Evolutionary conservation across 495 filamentous ascomycete genomes (phyloP), one percentile per base, ranked within the genome.

Genomic region (Chaetomium cochliodes): DNA sequence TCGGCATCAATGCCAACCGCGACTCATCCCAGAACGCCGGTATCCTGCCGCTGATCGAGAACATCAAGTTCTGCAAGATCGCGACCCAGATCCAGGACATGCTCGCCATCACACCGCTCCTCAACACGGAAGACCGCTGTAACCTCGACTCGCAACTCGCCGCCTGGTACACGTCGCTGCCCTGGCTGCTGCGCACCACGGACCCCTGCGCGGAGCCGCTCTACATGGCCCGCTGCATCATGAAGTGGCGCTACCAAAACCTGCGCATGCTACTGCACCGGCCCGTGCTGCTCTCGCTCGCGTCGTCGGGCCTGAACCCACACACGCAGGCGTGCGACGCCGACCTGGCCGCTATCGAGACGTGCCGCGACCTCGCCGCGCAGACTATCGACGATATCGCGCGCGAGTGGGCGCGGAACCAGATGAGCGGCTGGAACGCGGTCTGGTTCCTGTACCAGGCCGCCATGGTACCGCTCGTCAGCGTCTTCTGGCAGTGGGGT

Each of bases 401-500:
- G 20, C 77, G 79, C 42, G 87, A 87, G 53, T 90, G 87, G 74
- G 83, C 82, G 44, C 83, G 84, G 30, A 90, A 91, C 74, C 87
- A 91, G 72, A 88, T 92, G 76, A 85, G 83, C 20, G 89, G 89
- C 6, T 92, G 90, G 90, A 90, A 90, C 75, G 90, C 87, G 5
- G 88, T 91, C 25, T 93, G 90, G 90, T 88, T 91, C 73, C 80
- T 90, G 51, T 92, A 90, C 79, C 90, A 93, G 73, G 88, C 89
- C 0, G 84, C 84, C 51, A 87, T 92, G 85, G 87, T 93, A 23
- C 90, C 90, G 0, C 81, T 93, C 3, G 81, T 93, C 9, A 86
- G 81, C 16, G 80, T 93, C 16, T 88, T 89, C 69, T 86, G 87
- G 79, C 84, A 87, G 68, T 84, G 84, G 72, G 80, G 80, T 58